Evolutionary conservation across 2,329 filamentous ascomycete genomes (phyloP), one percentile per base, ranked within the genome.

Genomic region (Trichoderma afroharzianum): DNA sequence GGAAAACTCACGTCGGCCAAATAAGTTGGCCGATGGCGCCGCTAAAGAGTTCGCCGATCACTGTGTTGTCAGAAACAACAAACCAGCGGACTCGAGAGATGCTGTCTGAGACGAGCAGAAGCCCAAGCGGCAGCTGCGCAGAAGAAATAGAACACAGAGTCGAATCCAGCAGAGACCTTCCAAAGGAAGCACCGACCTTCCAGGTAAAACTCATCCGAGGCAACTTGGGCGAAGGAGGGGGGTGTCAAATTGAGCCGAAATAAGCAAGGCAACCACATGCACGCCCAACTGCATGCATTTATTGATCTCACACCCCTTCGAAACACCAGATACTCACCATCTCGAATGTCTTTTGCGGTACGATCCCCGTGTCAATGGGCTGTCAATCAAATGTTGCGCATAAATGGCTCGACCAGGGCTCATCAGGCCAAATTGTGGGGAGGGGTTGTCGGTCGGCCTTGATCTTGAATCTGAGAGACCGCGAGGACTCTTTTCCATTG

Each of bases 1-100:
- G 63, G 63, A 67, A 67, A 33, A 43, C n/a, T 53, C 50, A 53
- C n/a, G 50, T 67, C 63, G 63, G 63, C 63, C 50, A 67, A 18
- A 67, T 21, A n/a, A 43, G 63, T 67, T 67, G 15, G 63, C 63
- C 63, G 63, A 67, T 53, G 24, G 15, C 18, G 63, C 63, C 63
- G 63, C 63, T 67, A 67, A 14, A 33, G 12, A 43, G 50, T 67
- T 67, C 18, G 63, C 63, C 63, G 63, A 67, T 67, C 32, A 30
- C 33, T 4, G 11, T 43, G 63, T 32, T 14, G 14, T 57, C 30
- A 12, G 47, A 55, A 32, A 53, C 43, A 30, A 28, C 18, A 26
- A 57, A 4, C 43, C 21, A 50, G n/a, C 47, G 3, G 11, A 32
- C 15, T 58, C 15, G 15, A 43, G 28, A 58, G 55, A 58, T 21